Base-by-base conservation (phyloP, 176 grass and related monocot genomes). In the Urochloa ruziziensis region DNA sequence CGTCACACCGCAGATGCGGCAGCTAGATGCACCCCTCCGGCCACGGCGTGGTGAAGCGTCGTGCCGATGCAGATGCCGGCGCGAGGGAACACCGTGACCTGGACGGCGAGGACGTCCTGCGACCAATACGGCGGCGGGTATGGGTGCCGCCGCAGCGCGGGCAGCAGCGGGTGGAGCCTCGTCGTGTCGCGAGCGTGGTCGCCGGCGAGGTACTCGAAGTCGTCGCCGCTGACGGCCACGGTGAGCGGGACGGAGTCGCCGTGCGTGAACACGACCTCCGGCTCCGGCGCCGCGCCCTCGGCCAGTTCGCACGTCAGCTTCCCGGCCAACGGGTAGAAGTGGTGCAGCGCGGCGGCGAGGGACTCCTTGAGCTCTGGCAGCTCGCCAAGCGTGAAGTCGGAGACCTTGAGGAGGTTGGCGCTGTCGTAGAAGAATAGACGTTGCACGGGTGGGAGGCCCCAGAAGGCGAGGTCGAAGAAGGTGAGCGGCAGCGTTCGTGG, bases 381-480 rank as follows among this genome's bases (percentile, higher is more conserved):
- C 30, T 69, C 54, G 29, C 63, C 23, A 51, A 79, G 75, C 17
- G 74, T 72, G 85, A 82, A 86, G 19, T 87, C 74, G n/a, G 76
- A 85, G 59, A 75, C 75, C 14, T 29, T 34, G 43, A 69, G 64
- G 10, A 89, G 16, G 44, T 84, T 75, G 14, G 89, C 25, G 16
- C 72, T 77, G 63, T 56, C 77, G 86, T 91, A 98, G 82, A 94
- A 94, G 84, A 98, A 77, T 39, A 98, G 74, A 27, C 90, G 86
- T 70, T 94, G 92, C 64, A 98, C 90, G 19, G 88, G 95, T 0
- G 92, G 90, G 10, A 94, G 88, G 70, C 77, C 78, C 84, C 90
- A 94, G 90, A 94, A 98, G 3, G 80, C 90, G 61, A 91, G 73
- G 70, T 98, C 92, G 61, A 91, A 98, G 82, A 84, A 94, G 37